These are phyloP conservation scores for Phascolomyces articulosus DNA, from an alignment of 371 early-diverging fungal genomes.

Conservation along the genomic window DNA sequence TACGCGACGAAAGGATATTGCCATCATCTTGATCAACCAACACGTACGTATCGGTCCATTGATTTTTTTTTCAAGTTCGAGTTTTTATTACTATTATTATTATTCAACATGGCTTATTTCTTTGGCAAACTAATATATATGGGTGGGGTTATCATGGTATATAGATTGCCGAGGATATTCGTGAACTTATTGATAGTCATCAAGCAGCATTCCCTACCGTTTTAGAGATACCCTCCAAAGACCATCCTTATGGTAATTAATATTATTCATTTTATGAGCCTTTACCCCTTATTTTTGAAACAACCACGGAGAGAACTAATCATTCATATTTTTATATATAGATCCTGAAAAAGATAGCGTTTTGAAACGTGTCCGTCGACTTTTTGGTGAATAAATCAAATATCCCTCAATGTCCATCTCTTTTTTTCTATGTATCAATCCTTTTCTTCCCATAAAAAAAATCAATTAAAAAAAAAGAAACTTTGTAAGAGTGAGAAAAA, in stretches of 20 bases:
- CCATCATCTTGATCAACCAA: constrained; percentile 97
- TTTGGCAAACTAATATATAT: too few relatives aligned
- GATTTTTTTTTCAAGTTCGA: background rate
- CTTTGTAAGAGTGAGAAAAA: background rate
- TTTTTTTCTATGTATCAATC: background rate
- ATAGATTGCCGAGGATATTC: constrained; percentile 93
- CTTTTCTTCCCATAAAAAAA: constrained; percentile 5
- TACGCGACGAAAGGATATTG: constrained; percentile 94
- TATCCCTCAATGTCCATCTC: background rate
- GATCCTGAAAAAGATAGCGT: constrained; percentile 93
- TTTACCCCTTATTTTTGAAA: constrained; percentile 31
- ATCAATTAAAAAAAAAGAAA: background rate
- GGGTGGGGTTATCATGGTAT: too few relatives aligned
- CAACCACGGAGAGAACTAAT: constrained; percentile 9
- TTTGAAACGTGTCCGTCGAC: constrained; percentile 90
- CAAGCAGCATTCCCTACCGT: constrained; percentile 94
- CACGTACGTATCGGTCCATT: constrained; percentile 70
- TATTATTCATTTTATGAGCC: too few relatives aligned
- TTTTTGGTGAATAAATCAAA: constrained; percentile 78
- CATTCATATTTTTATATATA: constrained; percentile 16
- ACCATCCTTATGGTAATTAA: constrained; percentile 88
- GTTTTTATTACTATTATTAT: background rate
- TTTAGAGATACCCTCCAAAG: constrained; percentile 98
- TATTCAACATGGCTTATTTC: background rate
- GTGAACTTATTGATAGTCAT: constrained; percentile 89